Base-by-base conservation (phyloP, 2,329 filamentous ascomycete genomes). In the Claviceps monticola region DNA sequence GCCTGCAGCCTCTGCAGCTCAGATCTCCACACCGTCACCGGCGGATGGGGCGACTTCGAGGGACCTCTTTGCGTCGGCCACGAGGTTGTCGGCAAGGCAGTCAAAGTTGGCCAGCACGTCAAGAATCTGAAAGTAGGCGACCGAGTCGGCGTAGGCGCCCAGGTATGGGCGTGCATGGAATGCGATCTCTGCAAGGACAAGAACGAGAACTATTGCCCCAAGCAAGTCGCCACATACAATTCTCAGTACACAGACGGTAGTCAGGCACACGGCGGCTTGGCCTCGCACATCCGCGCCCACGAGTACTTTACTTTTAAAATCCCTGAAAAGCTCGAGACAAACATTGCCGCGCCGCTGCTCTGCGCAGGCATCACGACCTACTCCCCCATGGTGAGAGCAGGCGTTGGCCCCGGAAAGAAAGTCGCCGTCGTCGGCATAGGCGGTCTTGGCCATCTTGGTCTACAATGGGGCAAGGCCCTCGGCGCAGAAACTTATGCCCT, bases 341-440 rank as follows among this genome's bases (percentile, higher is more conserved):
- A 74, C 36, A 61, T 70, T 1, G 75, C 73, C 0, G 78, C 85
- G 1, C 86, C 86, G 1, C 80, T 93, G 71, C 73, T 91, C 29
- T 91, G 87, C 61, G 87, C 81, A 1, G 87, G 88, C 1, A 74
- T 91, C 50, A 93, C 87, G 0, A 76, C 83, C 0, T 93, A 78
- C 62, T 76, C 77, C 4, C 86, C 87, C 0, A 67, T 93, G 16
- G 75, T 75, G 48, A 75, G 82, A 29, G 80, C 85, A 38, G 79
- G 78, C 1, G 75, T 79, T 37, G 86, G 86, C 0, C 82, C 83
- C 0, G 86, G 85, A 4, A 86, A 85, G 64, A 73, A 68, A 4
- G 83, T 91, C 0, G 86, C 80, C 0, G 77, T 91, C 50, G 71
- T 88, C 13, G 85, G 86, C 6, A 72, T 90, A 13, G 86, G 86